These are phyloP conservation scores for Quercus ilex DNA, from an alignment of 306 rosid genomes.

Conservation along the genomic window DNA sequence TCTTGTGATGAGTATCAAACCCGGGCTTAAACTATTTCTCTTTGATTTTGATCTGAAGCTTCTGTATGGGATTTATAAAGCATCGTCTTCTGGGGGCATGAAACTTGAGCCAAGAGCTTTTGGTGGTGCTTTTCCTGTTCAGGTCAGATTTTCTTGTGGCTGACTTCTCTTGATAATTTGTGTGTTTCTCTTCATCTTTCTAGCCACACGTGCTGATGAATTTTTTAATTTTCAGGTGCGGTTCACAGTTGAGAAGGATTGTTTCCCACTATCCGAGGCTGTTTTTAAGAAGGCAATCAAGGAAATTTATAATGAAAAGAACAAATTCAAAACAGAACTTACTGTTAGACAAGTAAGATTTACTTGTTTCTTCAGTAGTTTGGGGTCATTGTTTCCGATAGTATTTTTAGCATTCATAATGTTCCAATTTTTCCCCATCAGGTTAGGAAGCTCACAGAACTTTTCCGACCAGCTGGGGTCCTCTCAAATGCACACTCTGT, in stretches of 20 bases:
- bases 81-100: conserved; percentile 78
- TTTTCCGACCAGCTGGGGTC: conserved; percentile 59
- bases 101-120: conserved; percentile 89
- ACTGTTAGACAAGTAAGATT: conserved; percentile 63
- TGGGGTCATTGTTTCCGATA: conserved; percentile 2
- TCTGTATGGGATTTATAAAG: conserved; percentile 75
- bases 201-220: conserved; percentile 14
- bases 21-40: conserved; percentile 77
- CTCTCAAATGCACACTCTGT: conserved; percentile 29
- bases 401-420: conserved; percentile 4
- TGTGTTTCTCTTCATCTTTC: conserved; percentile 8
- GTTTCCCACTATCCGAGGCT: conserved; percentile 79
- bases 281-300: conserved; percentile 71
- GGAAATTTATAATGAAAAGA: conserved; percentile 62
- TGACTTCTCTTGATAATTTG: not conserved
- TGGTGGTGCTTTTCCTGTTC: conserved; percentile 86
- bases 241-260: conserved; percentile 60
- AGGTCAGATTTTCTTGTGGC: conserved; percentile 44
- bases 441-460: conserved; percentile 74
- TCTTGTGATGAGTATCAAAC: conserved; percentile 53
- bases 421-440: conserved; percentile 31
- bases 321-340: conserved; percentile 83
- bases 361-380: not conserved
- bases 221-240: conserved; percentile 61
- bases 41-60: conserved; percentile 90